phyloP scores from a whole-genome alignment of 1,284 basidiomycete species.

The Rhodotorula sp. region DNA sequence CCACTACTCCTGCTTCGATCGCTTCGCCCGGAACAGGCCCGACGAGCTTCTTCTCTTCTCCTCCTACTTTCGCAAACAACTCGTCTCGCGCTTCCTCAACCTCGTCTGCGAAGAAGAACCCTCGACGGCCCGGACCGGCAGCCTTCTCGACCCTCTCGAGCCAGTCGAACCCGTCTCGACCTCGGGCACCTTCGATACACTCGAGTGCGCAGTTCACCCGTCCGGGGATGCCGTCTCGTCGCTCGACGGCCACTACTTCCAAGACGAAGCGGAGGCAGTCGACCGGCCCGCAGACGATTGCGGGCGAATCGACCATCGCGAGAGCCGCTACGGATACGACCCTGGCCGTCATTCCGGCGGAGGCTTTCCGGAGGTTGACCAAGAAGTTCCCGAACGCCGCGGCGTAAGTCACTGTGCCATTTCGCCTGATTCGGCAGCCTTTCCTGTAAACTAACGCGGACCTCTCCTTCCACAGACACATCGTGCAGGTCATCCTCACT shows the following conservation, averaged over 20 bases:
- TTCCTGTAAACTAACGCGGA: not conserved
- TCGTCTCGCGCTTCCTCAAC: not conserved
- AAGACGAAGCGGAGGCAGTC: not conserved
- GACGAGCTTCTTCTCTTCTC: not conserved
- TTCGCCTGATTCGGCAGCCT: too few species aligned
- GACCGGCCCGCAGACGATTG: slow-evolving; percentile 2
- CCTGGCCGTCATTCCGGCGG: slow-evolving; percentile 96
- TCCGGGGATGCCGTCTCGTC: not conserved
- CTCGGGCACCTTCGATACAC: not conserved
- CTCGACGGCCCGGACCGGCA: not conserved
- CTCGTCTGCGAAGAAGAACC: not conserved
- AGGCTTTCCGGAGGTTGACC: slow-evolving; percentile 85
- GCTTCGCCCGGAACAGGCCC: not conserved
- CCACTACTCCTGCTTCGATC: not conserved
- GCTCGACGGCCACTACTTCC: not conserved
- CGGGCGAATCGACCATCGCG: slow-evolving; percentile 60
- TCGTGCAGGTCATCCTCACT: slow-evolving; percentile 95
- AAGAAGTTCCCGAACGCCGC: slow-evolving; percentile 96
- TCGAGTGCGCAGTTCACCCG: not conserved
- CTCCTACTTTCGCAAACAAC: not conserved
- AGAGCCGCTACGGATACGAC: slow-evolving; percentile 91
- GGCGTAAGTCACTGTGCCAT: too few species aligned
- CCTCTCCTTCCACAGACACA: slow-evolving; percentile 56
- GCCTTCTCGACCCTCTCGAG: not conserved
- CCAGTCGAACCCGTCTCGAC: not conserved